Percentiles rank a stretch among this genome's conserved stretches.
Conservation (phyloP, 1,284 basidiomycete species). For the Rhodotorula sp. region DNA sequence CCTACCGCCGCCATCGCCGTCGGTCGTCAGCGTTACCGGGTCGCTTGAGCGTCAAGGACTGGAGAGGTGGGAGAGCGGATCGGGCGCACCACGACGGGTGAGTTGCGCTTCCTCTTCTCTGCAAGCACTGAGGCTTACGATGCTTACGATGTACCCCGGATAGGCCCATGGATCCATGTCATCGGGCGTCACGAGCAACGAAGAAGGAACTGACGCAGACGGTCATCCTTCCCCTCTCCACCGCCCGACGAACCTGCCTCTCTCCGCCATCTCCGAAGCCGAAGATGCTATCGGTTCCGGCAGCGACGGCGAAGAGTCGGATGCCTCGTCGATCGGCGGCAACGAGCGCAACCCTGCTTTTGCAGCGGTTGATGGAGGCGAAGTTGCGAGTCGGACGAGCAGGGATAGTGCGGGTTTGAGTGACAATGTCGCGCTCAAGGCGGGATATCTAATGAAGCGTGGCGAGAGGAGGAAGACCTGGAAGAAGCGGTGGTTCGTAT, state of each 20-base stretch:
- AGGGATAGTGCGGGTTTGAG: slow-evolving; percentile 46
- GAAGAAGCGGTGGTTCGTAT: slow-evolving; percentile 99
- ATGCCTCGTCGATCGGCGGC: slow-evolving; percentile 24
- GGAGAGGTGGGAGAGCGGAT: slow-evolving; percentile 13
- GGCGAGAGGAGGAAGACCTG: slow-evolving; percentile 96
- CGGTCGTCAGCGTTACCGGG: no score
- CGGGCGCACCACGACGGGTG: slow-evolving; percentile 7
- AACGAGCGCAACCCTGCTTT: not conserved
- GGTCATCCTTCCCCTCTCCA: slow-evolving; percentile 1
- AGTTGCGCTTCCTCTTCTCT: not conserved
- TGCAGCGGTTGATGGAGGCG: not conserved
- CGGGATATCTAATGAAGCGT: slow-evolving; percentile 91
- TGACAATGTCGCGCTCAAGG: slow-evolving; percentile 73
- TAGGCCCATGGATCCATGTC: not conserved
- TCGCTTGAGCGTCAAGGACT: slow-evolving; percentile 5
- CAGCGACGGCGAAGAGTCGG: slow-evolving; percentile 24
- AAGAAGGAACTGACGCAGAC: slow-evolving; percentile 4
- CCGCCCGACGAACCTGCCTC: slow-evolving; percentile 18
- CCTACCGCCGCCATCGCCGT: not conserved
- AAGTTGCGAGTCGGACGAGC: slow-evolving; percentile 7
- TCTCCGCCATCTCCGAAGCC: slow-evolving; percentile 38
- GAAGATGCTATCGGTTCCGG: slow-evolving; percentile 23
- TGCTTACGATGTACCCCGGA: no score
- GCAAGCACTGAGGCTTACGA: no score
- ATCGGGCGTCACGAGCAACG: slow-evolving; percentile 9